phyloP scores from a whole-genome alignment of 73 alveolate genomes.

The Tetrahymena thermophila region DNA sequence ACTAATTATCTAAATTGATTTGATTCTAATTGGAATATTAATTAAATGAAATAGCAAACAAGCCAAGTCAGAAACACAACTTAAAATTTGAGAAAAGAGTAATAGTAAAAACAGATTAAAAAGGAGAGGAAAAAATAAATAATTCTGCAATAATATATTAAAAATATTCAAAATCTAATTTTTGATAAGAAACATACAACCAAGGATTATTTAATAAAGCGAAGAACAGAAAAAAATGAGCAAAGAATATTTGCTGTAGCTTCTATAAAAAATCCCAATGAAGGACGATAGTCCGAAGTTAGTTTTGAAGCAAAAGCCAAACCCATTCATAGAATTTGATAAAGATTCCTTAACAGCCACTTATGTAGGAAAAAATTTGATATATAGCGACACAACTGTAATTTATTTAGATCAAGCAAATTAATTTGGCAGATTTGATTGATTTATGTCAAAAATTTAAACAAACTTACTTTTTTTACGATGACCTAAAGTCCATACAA shows the following conservation, averaged over 20 bases:
- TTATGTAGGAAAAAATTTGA: not conserved
- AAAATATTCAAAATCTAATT: not conserved
- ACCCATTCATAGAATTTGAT: not conserved
- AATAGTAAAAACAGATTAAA: not conserved
- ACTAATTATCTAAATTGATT: not conserved
- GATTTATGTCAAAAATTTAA: not conserved
- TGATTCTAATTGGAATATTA: not conserved
- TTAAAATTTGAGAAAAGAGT: not conserved
- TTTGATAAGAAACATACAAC: not conserved
- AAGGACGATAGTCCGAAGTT: not conserved
- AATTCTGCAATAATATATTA: not conserved
- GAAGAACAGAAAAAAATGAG: not conserved
- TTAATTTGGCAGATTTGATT: not conserved
- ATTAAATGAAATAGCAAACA: not conserved
- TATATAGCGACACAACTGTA: not conserved
- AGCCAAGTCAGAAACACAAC: conserved; percentile 1
- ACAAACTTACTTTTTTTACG: not conserved
- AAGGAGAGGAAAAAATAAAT: not conserved
- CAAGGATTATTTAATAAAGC: not conserved
- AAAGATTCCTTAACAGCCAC: not conserved
- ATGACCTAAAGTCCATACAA: not conserved
- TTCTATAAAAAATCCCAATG: not conserved
- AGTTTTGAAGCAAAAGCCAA: not conserved
- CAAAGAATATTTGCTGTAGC: not conserved
- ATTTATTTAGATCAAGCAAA: not conserved